Conservation (phyloP, 2,329 filamentous ascomycete species). For the Capronia americana region DNA sequence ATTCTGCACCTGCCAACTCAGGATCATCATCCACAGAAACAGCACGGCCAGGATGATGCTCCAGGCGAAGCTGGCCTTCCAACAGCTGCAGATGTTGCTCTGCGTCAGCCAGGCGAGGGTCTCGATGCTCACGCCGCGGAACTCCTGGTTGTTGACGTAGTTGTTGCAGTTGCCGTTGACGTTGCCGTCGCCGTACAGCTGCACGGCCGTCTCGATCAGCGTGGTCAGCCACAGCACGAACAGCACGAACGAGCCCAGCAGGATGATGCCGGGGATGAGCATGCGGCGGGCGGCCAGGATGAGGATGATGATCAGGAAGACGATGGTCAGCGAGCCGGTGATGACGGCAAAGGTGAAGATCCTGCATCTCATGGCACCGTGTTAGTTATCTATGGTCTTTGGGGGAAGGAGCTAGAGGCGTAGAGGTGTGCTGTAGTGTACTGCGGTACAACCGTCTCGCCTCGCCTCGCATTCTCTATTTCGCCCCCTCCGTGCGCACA, state of each 20-base stretch:
- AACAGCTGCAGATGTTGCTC: slow-evolving; percentile 67
- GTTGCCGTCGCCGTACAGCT: slow-evolving; percentile 64
- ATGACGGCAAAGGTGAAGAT: slow-evolving; percentile 70
- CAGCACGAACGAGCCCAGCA: slow-evolving; percentile 66
- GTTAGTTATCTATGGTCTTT: neutral
- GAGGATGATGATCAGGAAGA: slow-evolving; percentile 66
- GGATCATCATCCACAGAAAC: slow-evolving; percentile 70
- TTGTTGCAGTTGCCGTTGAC: slow-evolving; percentile 66
- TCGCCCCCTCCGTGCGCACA: neutral
- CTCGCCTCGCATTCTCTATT: neutral
- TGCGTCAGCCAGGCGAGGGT: slow-evolving; percentile 69
- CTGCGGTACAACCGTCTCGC: too few relatives aligned
- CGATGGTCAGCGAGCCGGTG: slow-evolving; percentile 61
- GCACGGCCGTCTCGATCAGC: slow-evolving; percentile 67
- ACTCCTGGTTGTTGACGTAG: slow-evolving; percentile 58
- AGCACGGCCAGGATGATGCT: slow-evolving; percentile 69
- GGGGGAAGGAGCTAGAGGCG: neutral
- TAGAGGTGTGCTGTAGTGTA: neutral
- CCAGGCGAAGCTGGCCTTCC: slow-evolving; percentile 68
- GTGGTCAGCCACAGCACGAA: slow-evolving; percentile 67
- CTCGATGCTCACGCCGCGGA: slow-evolving; percentile 57
- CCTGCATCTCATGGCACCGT: slow-evolving; percentile 49
- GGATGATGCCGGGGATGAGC: slow-evolving; percentile 64
- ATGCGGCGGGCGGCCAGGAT: slow-evolving; percentile 62
- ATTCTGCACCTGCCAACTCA: slow-evolving; percentile 63